Base-by-base conservation (phyloP, 2,329 filamentous ascomycete species). In the Pleomassaria siparia region DNA sequence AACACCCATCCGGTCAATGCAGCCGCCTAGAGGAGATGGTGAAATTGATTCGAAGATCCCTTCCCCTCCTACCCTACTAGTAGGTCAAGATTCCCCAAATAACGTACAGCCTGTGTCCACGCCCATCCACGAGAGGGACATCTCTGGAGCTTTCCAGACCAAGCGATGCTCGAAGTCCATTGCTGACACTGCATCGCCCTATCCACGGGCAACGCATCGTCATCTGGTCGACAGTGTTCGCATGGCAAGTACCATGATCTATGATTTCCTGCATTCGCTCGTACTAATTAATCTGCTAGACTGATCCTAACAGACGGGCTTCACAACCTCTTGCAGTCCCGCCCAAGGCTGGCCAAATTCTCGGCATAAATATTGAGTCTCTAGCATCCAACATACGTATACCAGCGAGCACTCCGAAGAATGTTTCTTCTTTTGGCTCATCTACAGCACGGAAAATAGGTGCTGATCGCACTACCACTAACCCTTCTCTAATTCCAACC, bases 1-100 rank as follows among this genome's bases (percentile, higher is more conserved):
- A 35, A 50, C 40, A 8, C 61, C 61, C 13, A 62, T 64, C 33
- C 49, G 60, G 8, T 54, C 56, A 1, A 63, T 62, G 60, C 54
- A 55, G 29, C 54, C 56, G n/a, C 40, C 60, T 26, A 53, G 56
- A 15, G 50, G 54, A 16, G 2, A 20, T 2, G 55, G 50, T n/a
- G 55, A 37, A 1, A n/a, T 11, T 16, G 11, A 35, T 1, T 47
- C 42, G 9, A 36, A 6, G 16, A 21, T n/a, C 32, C 21, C 32
- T 18, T 13, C 32, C 32, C 21, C 16, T 20, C 32, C 32, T 36
- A 16, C 32, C 13, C 29, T 10, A 8, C 7, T 32, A 11, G 29
- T 5, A 18, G 8, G 7, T 21, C 10, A 36, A 20, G 32, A 18
- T 6, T 18, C 32, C 10, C 16, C 16, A 18, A 12, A 18, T 16